These are phyloP conservation scores for Leptomonas seymouri DNA, from an alignment of 208 protist species.

Conservation along the genomic window DNA sequence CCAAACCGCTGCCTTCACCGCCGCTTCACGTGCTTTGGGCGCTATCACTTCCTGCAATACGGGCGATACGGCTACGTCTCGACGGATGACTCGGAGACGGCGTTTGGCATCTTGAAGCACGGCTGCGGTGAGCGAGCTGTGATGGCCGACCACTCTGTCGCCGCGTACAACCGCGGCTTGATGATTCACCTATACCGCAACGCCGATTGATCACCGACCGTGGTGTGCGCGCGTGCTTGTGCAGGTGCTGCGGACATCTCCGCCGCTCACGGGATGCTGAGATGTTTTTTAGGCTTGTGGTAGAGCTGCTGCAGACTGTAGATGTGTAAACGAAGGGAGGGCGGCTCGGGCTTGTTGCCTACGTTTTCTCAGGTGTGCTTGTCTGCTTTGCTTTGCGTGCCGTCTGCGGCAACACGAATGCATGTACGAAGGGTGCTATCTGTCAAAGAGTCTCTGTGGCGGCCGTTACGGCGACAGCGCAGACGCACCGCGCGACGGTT, in stretches of 20 bases:
- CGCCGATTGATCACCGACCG: not conserved
- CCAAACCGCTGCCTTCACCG: constrained; percentile 44
- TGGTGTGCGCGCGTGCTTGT: no score
- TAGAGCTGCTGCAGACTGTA: no score
- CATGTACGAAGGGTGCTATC: no score
- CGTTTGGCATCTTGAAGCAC: constrained; percentile 62
- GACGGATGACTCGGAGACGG: constrained; percentile 62
- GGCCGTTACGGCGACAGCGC: no score
- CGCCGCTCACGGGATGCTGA: not conserved
- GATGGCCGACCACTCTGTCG: constrained; percentile 59
- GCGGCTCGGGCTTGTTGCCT: no score
- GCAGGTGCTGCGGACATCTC: no score
- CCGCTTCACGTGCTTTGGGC: constrained; percentile 68
- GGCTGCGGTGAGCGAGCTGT: constrained; percentile 38
- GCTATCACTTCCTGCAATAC: constrained; percentile 75
- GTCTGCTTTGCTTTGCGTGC: no score
- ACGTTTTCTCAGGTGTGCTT: no score
- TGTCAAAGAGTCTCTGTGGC: no score
- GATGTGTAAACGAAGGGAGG: no score
- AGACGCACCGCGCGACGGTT: no score
- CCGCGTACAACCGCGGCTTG: constrained; percentile 67
- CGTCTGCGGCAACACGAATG: no score
- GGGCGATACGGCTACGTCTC: constrained; percentile 52
- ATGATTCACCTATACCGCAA: constrained; percentile 63
- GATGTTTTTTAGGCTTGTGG: not conserved